These are phyloP conservation scores for Debaryomyces castellii DNA, from an alignment of 805 yeast species.

Conservation along the genomic window DNA sequence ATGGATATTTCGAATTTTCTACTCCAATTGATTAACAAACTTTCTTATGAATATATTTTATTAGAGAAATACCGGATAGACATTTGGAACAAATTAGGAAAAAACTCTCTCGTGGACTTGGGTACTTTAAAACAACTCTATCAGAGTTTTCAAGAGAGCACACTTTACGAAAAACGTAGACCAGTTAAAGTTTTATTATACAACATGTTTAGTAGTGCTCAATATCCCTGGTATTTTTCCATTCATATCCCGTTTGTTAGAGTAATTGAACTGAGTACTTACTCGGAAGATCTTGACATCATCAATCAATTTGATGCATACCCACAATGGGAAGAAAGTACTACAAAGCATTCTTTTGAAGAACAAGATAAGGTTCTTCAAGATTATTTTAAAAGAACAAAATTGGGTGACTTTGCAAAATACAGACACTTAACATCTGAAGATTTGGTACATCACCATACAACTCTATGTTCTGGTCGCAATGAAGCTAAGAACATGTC, in stretches of 20 bases:
- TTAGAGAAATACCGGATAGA: conserved; percentile 41
- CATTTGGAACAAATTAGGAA: conserved; percentile 31
- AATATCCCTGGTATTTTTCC: conserved; percentile 39
- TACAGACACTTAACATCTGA: conserved; percentile 15
- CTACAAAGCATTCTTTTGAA: conserved; percentile 16
- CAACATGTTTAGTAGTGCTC: conserved; percentile 32
- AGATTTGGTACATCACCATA: conserved; percentile 18
- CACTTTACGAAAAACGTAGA: conserved; percentile 8
- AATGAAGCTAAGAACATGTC: conserved; percentile 12
- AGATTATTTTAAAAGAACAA: conserved; percentile 20
- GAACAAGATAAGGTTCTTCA: conserved; percentile 21
- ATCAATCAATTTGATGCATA: conserved; percentile 16
- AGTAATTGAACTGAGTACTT: conserved; percentile 31
- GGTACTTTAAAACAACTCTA: conserved; percentile 23
- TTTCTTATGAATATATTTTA: conserved; percentile 36
- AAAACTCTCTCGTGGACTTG: conserved; percentile 30
- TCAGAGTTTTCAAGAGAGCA: conserved; percentile 15
- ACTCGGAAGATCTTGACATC: conserved; percentile 22
- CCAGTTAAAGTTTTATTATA: conserved; percentile 32
- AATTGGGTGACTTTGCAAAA: conserved; percentile 16
- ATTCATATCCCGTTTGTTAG: conserved; percentile 36
- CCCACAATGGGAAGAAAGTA: conserved; percentile 9
- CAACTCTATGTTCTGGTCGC: conserved; percentile 18
- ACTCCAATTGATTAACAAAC: conserved; percentile 32
- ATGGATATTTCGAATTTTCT: conserved; percentile 17